phyloP scores from a whole-genome alignment of 257 asterid species.

The Penstemon eatonii region DNA sequence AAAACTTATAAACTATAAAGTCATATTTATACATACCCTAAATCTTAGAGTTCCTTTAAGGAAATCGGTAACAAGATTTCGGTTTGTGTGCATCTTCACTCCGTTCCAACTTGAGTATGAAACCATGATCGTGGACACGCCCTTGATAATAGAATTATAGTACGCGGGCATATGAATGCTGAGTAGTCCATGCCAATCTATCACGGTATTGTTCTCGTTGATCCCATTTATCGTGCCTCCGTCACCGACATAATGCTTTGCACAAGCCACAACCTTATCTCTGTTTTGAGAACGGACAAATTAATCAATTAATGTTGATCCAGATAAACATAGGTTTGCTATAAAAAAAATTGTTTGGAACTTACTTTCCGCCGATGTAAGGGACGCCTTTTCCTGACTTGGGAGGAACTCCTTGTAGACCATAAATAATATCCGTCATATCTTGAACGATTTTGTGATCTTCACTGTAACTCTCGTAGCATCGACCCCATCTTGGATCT shows the following conservation, averaged over 20 bases:
- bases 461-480: slow-evolving; percentile 33
- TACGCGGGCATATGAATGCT: slow-evolving; percentile 25
- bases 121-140: slow-evolving; percentile 19
- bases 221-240: slow-evolving; percentile 24
- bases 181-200: slow-evolving; percentile 22
- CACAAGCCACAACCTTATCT: slow-evolving; percentile 26
- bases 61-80: slow-evolving; percentile 9
- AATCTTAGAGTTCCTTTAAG: slow-evolving; percentile 19
- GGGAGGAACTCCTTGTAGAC: slow-evolving; percentile 33
- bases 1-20: not conserved
- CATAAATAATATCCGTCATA: slow-evolving; percentile 30
- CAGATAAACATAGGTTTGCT: not conserved
- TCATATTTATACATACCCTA: not conserved
- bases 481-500: slow-evolving; percentile 39
- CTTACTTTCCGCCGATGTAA: slow-evolving; percentile 29
- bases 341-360: not conserved
- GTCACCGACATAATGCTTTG: slow-evolving; percentile 23
- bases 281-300: not conserved
- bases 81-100: slow-evolving; percentile 17
- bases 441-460: slow-evolving; percentile 24
- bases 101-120: slow-evolving; percentile 27
- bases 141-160: slow-evolving; percentile 17
- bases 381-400: slow-evolving; percentile 27
- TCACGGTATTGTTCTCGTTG: slow-evolving; percentile 18
- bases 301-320: not conserved